Percentiles rank a stretch among this genome's conserved stretches.
phyloP scores from a whole-genome alignment of 176 grass and related monocot species.

The Hordeum marinum region DNA sequence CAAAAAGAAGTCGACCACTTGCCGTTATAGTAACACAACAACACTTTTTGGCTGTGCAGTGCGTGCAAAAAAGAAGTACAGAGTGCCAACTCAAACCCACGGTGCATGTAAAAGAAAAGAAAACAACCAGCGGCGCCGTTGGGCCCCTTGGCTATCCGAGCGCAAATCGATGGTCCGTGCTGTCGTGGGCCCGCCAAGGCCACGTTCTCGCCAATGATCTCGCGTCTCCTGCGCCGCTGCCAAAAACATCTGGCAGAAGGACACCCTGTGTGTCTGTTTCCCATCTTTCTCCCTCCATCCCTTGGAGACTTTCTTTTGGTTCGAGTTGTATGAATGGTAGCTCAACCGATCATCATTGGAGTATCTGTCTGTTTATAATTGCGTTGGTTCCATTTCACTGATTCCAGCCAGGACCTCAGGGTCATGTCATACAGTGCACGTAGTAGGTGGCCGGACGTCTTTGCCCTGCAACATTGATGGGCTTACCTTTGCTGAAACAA shows the following conservation, averaged over 20 bases:
- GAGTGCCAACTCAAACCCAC: not conserved
- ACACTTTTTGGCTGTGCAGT: not conserved
- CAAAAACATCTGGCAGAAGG: not conserved
- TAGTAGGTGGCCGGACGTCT: too few species aligned
- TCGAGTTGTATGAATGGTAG: not conserved
- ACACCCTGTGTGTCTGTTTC: not conserved
- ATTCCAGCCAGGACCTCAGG: too few species aligned
- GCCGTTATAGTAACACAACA: not conserved
- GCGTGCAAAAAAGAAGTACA: not conserved
- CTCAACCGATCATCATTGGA: not conserved
- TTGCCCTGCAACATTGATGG: too few species aligned
- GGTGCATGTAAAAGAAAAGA: too few species aligned
- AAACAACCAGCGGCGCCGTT: not conserved
- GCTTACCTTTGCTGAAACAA: too few species aligned
- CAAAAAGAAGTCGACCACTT: constrained; percentile 13
- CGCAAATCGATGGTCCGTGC: not conserved
- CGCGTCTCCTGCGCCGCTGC: not conserved
- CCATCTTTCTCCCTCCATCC: not conserved
- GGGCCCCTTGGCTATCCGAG: constrained; percentile 2
- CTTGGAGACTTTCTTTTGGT: not conserved
- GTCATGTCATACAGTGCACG: too few species aligned
- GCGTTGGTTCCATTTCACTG: too few species aligned
- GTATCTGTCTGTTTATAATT: too few species aligned
- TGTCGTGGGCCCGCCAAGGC: not conserved
- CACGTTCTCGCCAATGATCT: constrained; percentile 24